Conservation (phyloP, 768 basidiomycete genomes). For the Leccinum disarticulatum region DNA sequence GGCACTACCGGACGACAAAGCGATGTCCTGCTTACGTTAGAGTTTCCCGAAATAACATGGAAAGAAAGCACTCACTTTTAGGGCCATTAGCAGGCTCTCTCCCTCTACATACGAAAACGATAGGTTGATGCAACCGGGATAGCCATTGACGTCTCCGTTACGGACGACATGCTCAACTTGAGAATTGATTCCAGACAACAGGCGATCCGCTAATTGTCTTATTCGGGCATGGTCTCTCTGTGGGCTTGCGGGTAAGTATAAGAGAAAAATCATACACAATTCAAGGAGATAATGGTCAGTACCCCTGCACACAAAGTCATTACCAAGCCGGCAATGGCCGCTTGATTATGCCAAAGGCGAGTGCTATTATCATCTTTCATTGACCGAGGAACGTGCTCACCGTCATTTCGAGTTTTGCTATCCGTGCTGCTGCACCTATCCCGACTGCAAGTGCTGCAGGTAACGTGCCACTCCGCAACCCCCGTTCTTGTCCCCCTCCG, state of each 20-base stretch:
- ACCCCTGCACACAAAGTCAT: constrained; percentile 92
- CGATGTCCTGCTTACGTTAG: constrained; percentile 68
- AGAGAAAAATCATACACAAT: not conserved
- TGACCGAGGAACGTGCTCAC: constrained; percentile 52
- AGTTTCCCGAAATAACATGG: constrained; percentile 3
- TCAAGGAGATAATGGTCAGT: constrained; percentile 51
- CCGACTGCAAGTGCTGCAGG: constrained; percentile 88
- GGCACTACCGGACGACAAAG: constrained; percentile 95
- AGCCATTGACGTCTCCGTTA: constrained; percentile 90
- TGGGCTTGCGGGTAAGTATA: constrained; percentile 7
- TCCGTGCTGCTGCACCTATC: constrained; percentile 89
- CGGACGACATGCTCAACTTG: constrained; percentile 89
- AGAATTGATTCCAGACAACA: constrained; percentile 77
- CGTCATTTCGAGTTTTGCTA: constrained; percentile 89
- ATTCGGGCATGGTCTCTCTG: constrained; percentile 82
- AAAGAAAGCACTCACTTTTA: constrained; percentile 62
- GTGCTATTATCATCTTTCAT: constrained; percentile 49
- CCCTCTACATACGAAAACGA: constrained; percentile 97
- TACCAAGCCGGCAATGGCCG: constrained; percentile 53
- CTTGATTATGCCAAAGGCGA: constrained; percentile 40
- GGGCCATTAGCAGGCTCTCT: constrained; percentile 94
- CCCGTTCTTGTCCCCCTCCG: constrained; percentile 97
- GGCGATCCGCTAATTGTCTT: constrained; percentile 71
- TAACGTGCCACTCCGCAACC: constrained; percentile 91
- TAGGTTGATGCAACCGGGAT: constrained; percentile 94